Base-by-base conservation (phyloP, 345 rosid genomes). In the Melaleuca alternifolia region DNA sequence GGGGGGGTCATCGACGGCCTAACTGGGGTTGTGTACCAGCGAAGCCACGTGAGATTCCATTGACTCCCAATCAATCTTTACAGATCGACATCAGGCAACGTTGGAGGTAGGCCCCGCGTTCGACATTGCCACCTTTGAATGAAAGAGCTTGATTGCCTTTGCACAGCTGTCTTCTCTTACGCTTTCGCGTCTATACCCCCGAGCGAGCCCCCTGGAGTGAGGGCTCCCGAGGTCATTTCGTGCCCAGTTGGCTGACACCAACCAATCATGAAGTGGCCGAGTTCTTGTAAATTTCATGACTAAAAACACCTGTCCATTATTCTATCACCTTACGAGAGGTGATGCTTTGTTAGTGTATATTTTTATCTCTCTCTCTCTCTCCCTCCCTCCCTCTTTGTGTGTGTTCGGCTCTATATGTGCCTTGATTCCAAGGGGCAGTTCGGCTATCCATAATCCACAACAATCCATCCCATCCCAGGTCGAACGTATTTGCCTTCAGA, bases 151-250 rank as follows among this genome's bases (percentile, higher is more conserved):
- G 26, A 37, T 71, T 37, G 61, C 26, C 57, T 9, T 84, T 77
- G 92, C 91, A 41, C 92, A 92, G 91, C 88, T 91, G 91, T 89
- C 93, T 51, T 46, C 82, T 86, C 87, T 76, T 76, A 46, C 26
- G 37, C 82, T 59, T 56, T n/a, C 15, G 85, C 51, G 48, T 44
- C 24, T 1, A 71, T 71, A 24, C 81, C 48, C 79, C 71, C 71
- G 37, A 59, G 71, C 33, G 71, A 59, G 71, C 8, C 6, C 30
- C 48, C 79, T 41, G 48, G 10, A 20, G 48, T 48, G 79, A 9
- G 26, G 81, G 81, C 81, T 37, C 48, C 81, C 26, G 48, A 37
- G 26, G 81, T 71, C 81, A 11, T 37, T 71, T 37, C 48, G 48
- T 6, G 6, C 10, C 48, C 48, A 37, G 48, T 11, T 71, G 48